Evolutionary conservation across 2,329 filamentous ascomycete genomes (phyloP).

Genomic region (Dothideomycetes sp.): DNA sequence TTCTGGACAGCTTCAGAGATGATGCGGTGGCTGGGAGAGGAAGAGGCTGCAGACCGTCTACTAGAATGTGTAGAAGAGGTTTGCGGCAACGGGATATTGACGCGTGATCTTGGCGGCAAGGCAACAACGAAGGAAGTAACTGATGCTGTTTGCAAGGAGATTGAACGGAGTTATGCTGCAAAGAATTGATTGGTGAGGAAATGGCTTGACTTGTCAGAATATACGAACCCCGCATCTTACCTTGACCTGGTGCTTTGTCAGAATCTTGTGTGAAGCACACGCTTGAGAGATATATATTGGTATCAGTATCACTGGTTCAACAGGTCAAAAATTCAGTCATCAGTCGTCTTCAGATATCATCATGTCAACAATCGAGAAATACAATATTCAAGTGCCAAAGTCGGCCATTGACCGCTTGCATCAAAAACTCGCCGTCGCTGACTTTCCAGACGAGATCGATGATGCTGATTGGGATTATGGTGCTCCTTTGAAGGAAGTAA

Average conservation of each 20-base stretch:
- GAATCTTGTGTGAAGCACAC: too few relatives aligned
- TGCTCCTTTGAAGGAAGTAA: constrained; percentile 50
- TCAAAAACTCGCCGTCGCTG: constrained; percentile 2
- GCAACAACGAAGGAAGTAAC: constrained; percentile 35
- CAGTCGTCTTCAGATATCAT: too few relatives aligned
- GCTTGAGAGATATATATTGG: too few relatives aligned
- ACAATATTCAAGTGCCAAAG: background rate
- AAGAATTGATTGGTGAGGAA: too few relatives aligned
- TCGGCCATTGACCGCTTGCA: constrained; percentile 3
- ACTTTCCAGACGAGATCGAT: constrained; percentile 28
- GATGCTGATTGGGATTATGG: constrained; percentile 48
- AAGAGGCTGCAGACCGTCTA: constrained; percentile 40
- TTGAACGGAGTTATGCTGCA: constrained; percentile 21
- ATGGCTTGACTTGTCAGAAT: too few relatives aligned
- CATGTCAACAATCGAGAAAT: constrained; percentile 1
- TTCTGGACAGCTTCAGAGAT: constrained; percentile 53
- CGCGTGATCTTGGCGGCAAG: constrained; percentile 45
- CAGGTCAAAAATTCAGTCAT: too few relatives aligned
- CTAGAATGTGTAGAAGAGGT: constrained; percentile 47
- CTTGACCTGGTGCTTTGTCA: too few relatives aligned
- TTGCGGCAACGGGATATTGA: constrained; percentile 43
- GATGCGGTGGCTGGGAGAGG: constrained; percentile 49
- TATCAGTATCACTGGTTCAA: too few relatives aligned
- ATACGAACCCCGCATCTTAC: too few relatives aligned
- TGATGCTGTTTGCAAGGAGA: constrained; percentile 33